A percentile compares a stretch with the other conserved stretches of the same genome.
phyloP scores from a whole-genome alignment of 148 eudicot genomes.

The Suaeda aralocaspica region DNA sequence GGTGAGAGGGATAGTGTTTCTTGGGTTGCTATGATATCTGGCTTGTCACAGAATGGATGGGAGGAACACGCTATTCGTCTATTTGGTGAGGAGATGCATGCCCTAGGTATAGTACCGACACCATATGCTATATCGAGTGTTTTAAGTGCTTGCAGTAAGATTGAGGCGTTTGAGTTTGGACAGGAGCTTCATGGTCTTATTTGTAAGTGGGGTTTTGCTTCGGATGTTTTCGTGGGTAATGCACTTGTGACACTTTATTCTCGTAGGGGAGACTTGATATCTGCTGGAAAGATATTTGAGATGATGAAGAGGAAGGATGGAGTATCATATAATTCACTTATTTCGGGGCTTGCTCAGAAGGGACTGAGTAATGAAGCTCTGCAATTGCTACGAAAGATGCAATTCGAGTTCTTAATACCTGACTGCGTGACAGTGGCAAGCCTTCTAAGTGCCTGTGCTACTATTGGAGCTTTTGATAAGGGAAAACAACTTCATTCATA shows the following conservation, averaged over 20 bases:
- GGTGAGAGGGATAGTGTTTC: constrained; percentile 59
- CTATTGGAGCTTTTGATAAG: constrained; percentile 57
- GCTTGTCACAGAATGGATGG: constrained; percentile 59
- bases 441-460: constrained; percentile 69
- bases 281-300: constrained; percentile 56
- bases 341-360: constrained; percentile 77
- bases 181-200: constrained; percentile 74
- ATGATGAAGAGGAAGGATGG: constrained; percentile 60
- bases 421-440: constrained; percentile 83
- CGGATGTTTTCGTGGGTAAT: constrained; percentile 67
- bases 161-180: constrained; percentile 49
- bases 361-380: constrained; percentile 59
- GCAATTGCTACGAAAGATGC: constrained; percentile 65
- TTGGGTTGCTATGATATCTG: constrained; percentile 96
- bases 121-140: constrained; percentile 83
- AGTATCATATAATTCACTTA: constrained; percentile 80
- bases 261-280: constrained; percentile 47
- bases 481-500: constrained; percentile 83
- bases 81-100: constrained; percentile 63
- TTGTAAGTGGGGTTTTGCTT: constrained; percentile 69
- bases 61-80: constrained; percentile 56
- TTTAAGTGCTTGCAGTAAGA: constrained; percentile 76
- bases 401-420: constrained; percentile 59
- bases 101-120: constrained; percentile 55
- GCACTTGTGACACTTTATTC: constrained; percentile 76